A percentile compares a stretch with the other conserved stretches of the same genome.
phyloP scores from a whole-genome alignment of 176 grass and related monocot species.

The Carex littledalei region DNA sequence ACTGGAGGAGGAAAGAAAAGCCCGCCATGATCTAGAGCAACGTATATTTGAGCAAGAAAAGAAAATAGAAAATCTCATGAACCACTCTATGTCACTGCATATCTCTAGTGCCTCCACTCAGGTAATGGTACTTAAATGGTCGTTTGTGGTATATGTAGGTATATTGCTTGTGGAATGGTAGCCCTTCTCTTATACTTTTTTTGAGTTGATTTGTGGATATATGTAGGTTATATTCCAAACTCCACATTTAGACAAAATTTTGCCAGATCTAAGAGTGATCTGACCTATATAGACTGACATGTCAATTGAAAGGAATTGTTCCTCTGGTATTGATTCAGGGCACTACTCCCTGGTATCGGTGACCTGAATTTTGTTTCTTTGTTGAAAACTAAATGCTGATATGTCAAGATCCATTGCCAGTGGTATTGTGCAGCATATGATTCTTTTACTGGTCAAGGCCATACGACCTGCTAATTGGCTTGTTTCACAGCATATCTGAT shows the following conservation, averaged over 20 bases:
- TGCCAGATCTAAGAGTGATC: not conserved
- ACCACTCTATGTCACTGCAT: constrained; percentile 26
- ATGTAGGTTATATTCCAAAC: not conserved
- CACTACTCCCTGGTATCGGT: not conserved
- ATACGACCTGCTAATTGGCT: not conserved
- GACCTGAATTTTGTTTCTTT: not conserved
- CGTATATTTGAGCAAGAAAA: constrained; percentile 58
- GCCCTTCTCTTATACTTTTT: too few species aligned
- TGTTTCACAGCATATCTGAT: not conserved
- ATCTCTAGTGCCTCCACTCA: constrained; percentile 33
- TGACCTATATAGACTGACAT: not conserved
- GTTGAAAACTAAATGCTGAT: not conserved
- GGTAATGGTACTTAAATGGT: constrained; percentile 31
- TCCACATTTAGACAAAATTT: not conserved
- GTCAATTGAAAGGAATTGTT: not conserved
- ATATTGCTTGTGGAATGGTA: not conserved
- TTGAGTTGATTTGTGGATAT: not conserved
- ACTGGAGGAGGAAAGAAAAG: constrained; percentile 85
- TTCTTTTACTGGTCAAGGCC: not conserved
- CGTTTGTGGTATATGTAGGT: not conserved
- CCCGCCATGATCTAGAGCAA: constrained; percentile 41
- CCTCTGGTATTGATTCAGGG: not conserved
- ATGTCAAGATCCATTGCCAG: not conserved
- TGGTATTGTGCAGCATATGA: not conserved
- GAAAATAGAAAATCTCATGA: constrained; percentile 36